Evolutionary conservation across 164 flowering plant species (phyloP).

Genomic region (Dillenia suffruticosa): DNA sequence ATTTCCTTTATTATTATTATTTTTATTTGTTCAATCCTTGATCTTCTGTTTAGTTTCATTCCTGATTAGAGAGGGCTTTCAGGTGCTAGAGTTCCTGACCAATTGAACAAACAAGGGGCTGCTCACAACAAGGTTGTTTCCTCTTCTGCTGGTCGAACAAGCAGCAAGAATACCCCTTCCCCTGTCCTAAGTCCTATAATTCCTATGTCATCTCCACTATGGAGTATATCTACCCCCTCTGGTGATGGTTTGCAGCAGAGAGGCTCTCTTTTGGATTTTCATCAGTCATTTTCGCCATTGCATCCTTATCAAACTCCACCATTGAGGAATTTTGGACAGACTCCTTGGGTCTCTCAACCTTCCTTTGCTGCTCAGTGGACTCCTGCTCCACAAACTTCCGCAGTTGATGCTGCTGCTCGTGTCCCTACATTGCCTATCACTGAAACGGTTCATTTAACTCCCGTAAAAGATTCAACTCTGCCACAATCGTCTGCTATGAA

Average conservation of each 20-base stretch:
- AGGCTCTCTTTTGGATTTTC: slow-evolving; percentile 50
- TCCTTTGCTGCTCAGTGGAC: slow-evolving; percentile 62
- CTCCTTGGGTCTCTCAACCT: slow-evolving; percentile 60
- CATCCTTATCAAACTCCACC: slow-evolving; percentile 71
- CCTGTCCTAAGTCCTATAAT: slow-evolving; percentile 37
- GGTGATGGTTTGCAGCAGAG: slow-evolving; percentile 45
- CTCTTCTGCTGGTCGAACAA: slow-evolving; percentile 42
- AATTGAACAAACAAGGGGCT: slow-evolving; percentile 31
- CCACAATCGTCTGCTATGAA: slow-evolving; percentile 33
- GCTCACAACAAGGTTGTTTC: slow-evolving; percentile 37
- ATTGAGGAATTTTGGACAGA: slow-evolving; percentile 48
- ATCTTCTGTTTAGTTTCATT: neutral
- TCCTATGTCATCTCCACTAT: slow-evolving; percentile 78
- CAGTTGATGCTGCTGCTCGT: slow-evolving; percentile 34
- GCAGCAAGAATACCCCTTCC: slow-evolving; percentile 45
- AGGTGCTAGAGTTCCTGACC: slow-evolving; percentile 52
- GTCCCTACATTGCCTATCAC: slow-evolving; percentile 43
- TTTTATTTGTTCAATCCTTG: neutral
- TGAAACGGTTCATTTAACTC: slow-evolving; percentile 56
- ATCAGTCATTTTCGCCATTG: slow-evolving; percentile 48
- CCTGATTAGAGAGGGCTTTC: slow-evolving; percentile 11
- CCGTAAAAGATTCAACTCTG: slow-evolving; percentile 46
- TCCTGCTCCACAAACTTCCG: slow-evolving; percentile 53
- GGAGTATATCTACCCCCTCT: slow-evolving; percentile 67
- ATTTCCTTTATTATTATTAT: neutral